phyloP scores from a whole-genome alignment of 2,329 filamentous ascomycete species.

The Pseudogymnoascus sp. region DNA sequence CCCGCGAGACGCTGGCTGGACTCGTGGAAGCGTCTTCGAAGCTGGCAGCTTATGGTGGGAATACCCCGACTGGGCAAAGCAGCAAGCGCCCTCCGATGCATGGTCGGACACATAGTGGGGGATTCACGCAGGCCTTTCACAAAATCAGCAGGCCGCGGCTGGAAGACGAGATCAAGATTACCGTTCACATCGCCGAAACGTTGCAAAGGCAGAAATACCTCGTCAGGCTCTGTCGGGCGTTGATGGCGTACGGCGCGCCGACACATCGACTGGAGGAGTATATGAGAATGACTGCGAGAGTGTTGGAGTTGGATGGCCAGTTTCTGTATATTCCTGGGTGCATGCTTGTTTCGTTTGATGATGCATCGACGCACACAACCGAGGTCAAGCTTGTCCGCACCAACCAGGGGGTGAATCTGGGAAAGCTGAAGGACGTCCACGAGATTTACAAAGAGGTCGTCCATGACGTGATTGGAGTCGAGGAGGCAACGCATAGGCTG shows the following conservation, averaged over 20 bases:
- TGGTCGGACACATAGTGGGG: constrained; percentile 22
- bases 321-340: constrained; percentile 86
- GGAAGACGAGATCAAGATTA: constrained; percentile 40
- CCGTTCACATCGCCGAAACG: constrained; percentile 58
- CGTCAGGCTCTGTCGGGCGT: constrained; percentile 72
- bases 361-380: constrained; percentile 65
- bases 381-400: constrained; percentile 70
- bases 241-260: constrained; percentile 87
- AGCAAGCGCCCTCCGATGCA: constrained; percentile 24
- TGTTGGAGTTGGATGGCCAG: constrained; percentile 81
- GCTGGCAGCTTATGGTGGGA: constrained; percentile 42
- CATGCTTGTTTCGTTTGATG: constrained; percentile 91
- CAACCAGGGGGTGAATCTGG: constrained; percentile 64
- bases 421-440: constrained; percentile 67
- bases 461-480: constrained; percentile 66
- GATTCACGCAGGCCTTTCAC: neutral
- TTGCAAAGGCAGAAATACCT: constrained; percentile 77
- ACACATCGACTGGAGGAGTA: constrained; percentile 90
- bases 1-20: constrained; percentile 42
- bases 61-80: constrained; percentile 9
- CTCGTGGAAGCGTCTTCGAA: constrained; percentile 50
- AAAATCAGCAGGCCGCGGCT: constrained; percentile 22
- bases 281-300: constrained; percentile 82
- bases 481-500: constrained; percentile 59
- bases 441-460: constrained; percentile 78